Evolutionary conservation across 768 basidiomycete species (phyloP).

Genomic region (Boletellus ananiceps): DNA sequence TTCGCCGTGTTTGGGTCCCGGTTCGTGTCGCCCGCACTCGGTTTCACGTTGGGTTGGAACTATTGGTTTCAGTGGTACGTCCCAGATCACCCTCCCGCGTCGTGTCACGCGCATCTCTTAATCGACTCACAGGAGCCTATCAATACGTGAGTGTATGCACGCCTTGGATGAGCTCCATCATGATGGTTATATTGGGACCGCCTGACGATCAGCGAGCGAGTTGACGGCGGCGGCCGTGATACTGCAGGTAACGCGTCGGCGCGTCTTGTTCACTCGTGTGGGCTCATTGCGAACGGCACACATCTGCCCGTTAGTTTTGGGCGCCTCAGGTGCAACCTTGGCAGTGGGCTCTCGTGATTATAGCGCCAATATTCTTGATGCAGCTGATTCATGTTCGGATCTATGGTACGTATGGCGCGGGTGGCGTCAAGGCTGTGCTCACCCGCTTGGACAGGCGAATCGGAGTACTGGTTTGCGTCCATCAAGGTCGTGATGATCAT

Average conservation of each 20-base stretch:
- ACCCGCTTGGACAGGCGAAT: constrained; percentile 40
- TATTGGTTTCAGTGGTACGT: constrained; percentile 50
- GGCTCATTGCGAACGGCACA: too few species aligned
- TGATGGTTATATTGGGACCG: not conserved
- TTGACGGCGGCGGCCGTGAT: constrained; percentile 55
- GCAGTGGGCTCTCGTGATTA: constrained; percentile 55
- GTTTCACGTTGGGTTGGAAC: constrained; percentile 58
- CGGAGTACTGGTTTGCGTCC: constrained; percentile 59
- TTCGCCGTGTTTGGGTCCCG: constrained; percentile 55
- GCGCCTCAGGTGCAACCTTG: constrained; percentile 45
- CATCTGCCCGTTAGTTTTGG: constrained; percentile 33
- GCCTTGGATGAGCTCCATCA: not conserved
- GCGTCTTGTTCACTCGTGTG: too few species aligned
- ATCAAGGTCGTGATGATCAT: constrained; percentile 61
- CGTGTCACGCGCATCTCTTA: not conserved
- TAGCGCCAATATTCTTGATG: constrained; percentile 47
- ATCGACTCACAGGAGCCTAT: constrained; percentile 30
- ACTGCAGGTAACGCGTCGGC: constrained; percentile 32
- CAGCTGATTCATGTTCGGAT: constrained; percentile 55
- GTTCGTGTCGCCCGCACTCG: constrained; percentile 57
- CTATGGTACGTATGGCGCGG: constrained; percentile 38
- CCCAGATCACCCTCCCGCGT: not conserved
- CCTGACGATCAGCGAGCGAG: constrained; percentile 43
- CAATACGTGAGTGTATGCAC: constrained; percentile 32
- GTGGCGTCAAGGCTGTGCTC: too few species aligned